These are phyloP conservation scores for Phalaenopsis equestris DNA, from an alignment of 106 monocot genomes.

Conservation along the genomic window DNA sequence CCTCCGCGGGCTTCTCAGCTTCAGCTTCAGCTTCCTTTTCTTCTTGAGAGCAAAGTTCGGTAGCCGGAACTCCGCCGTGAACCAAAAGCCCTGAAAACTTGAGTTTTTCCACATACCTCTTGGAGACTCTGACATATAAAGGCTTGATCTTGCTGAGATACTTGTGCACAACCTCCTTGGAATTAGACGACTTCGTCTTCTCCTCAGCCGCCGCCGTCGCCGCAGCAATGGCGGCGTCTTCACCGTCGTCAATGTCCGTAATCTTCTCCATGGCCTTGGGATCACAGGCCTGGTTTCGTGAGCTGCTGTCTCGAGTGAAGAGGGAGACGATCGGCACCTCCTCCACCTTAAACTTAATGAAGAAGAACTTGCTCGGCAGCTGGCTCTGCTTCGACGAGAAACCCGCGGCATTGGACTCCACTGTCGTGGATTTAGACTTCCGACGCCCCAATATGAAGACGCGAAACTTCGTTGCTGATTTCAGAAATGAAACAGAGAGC, in stretches of 20 bases:
- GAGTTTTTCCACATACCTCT: conserved; percentile 4
- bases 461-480: conserved; percentile 63
- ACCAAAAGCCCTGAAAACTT: conserved; percentile 16
- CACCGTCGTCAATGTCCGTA: background rate
- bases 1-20: background rate
- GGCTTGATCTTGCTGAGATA: conserved; percentile 81
- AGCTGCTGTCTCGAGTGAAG: conserved; percentile 46
- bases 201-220: conserved; percentile 6
- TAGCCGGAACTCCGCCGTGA: conserved; percentile 8
- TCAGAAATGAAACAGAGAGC: conserved; percentile 36
- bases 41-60: background rate
- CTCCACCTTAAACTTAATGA: conserved; percentile 56
- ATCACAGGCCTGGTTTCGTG: conserved; percentile 29
- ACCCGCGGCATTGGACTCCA: background rate
- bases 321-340: conserved; percentile 53
- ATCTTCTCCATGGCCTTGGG: background rate
- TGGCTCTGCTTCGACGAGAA: conserved; percentile 13
- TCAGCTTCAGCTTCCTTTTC: background rate
- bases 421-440: conserved; percentile 24
- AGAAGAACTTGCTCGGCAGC: conserved; percentile 18
- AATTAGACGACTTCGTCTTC: conserved; percentile 24
- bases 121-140: conserved; percentile 34
- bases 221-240: background rate
- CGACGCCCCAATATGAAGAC: conserved; percentile 45
- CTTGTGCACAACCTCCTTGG: conserved; percentile 57